These are phyloP conservation scores for Rheum nobile DNA, from an alignment of 148 eudicot species.

Conservation along the genomic window DNA sequence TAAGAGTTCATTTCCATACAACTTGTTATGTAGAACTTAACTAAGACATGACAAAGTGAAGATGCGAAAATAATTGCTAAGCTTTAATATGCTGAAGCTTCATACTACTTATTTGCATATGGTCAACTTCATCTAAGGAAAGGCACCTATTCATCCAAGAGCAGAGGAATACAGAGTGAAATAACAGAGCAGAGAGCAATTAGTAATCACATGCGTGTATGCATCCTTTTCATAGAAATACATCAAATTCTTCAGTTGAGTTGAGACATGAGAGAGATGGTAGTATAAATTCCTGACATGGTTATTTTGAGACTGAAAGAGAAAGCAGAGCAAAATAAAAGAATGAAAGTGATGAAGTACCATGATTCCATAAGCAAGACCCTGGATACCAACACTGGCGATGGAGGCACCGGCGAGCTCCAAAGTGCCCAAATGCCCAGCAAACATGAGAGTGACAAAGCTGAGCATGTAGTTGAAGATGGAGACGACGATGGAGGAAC, in stretches of 20 bases:
- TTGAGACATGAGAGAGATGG: background rate
- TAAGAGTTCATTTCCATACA: background rate
- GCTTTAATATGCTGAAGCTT: background rate
- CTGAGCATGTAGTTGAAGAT: background rate
- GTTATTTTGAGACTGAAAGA: too few species aligned
- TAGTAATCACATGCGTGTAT: too few species aligned
- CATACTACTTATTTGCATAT: background rate
- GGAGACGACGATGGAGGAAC: background rate
- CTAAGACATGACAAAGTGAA: background rate
- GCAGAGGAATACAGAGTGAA: background rate
- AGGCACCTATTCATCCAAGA: background rate
- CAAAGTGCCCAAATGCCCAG: constrained; percentile 17
- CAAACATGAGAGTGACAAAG: constrained; percentile 14
- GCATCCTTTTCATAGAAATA: too few species aligned
- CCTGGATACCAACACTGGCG: constrained; percentile 18
- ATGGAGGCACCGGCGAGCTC: constrained; percentile 23
- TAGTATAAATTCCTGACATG: background rate
- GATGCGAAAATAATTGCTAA: background rate
- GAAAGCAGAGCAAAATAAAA: background rate
- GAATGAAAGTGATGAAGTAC: constrained; percentile 1
- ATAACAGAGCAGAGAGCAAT: background rate
- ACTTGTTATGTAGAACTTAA: background rate
- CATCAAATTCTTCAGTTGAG: background rate
- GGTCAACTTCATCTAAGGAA: background rate
- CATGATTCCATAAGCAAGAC: constrained; percentile 22